Evolutionary conservation across 768 basidiomycete genomes (phyloP).

Genomic region (Boletellus emodensis): DNA sequence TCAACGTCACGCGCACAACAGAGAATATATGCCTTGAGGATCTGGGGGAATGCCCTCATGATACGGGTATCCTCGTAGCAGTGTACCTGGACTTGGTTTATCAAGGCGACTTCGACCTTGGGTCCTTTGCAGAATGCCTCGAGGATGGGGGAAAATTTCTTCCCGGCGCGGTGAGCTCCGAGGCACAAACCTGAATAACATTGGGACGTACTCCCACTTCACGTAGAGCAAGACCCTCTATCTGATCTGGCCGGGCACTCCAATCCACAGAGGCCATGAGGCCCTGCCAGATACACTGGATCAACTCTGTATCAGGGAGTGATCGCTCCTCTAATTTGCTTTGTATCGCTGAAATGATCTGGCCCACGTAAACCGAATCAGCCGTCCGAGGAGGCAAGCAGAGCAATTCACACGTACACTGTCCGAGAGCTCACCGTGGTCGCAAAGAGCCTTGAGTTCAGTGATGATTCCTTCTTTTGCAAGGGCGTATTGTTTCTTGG

Average conservation of each 20-base stretch:
- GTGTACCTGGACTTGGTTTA: constrained; percentile 93
- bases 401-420: constrained; percentile 44
- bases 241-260: constrained; percentile 86
- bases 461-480: constrained; percentile 74
- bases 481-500: constrained; percentile 80
- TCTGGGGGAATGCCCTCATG: constrained; percentile 92
- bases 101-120: constrained; percentile 89
- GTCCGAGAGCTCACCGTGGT: constrained; percentile 63
- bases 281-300: constrained; percentile 89
- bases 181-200: not conserved
- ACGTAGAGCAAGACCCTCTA: constrained; percentile 82
- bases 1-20: not conserved
- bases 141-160: constrained; percentile 83
- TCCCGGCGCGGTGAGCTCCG: not conserved
- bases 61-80: constrained; percentile 96
- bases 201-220: constrained; percentile 71
- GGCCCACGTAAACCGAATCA: constrained; percentile 8
- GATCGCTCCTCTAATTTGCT: constrained; percentile 68
- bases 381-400: not conserved
- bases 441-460: constrained; percentile 66
- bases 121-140: constrained; percentile 87
- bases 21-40: constrained; percentile 67
- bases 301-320: constrained; percentile 81
- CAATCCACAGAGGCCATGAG: constrained; percentile 86
- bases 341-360: constrained; percentile 80